Evolutionary conservation across 768 basidiomycete species (phyloP).

Genomic region (Pisolithus orientalis): DNA sequence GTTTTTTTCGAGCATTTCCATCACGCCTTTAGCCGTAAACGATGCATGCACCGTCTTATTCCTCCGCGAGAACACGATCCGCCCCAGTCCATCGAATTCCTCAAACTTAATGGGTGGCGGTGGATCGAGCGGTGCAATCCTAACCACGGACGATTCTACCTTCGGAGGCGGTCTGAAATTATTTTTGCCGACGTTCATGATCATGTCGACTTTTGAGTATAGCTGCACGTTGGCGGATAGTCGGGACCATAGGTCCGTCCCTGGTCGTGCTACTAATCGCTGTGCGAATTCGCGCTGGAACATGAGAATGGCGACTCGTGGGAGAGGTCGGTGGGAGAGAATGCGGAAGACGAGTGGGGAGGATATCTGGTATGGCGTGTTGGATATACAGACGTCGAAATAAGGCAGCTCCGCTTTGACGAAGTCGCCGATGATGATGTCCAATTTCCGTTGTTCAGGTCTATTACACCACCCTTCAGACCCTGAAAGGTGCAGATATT

Average conservation of each 20-base stretch:
- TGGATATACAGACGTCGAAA: slow-evolving; percentile 98
- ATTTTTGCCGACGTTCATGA: slow-evolving; percentile 95
- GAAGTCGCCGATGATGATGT: slow-evolving; percentile 95
- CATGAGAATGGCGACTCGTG: slow-evolving; percentile 95
- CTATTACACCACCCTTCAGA: slow-evolving; percentile 33
- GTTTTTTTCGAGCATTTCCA: slow-evolving; percentile 91
- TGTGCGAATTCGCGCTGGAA: slow-evolving; percentile 98
- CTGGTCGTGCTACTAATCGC: slow-evolving; percentile 81
- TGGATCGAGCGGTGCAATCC: slow-evolving; percentile 87
- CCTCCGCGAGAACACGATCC: slow-evolving; percentile 83
- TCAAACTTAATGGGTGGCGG: slow-evolving; percentile 95
- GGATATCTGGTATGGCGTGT: slow-evolving; percentile 98
- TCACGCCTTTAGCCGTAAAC: slow-evolving; percentile 91
- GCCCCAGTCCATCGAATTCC: slow-evolving; percentile 92
- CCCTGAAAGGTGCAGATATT: neutral
- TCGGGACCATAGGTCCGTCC: slow-evolving; percentile 85
- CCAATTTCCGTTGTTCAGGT: slow-evolving; percentile 91
- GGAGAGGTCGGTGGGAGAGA: slow-evolving; percentile 91
- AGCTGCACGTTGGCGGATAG: slow-evolving; percentile 96
- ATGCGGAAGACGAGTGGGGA: slow-evolving; percentile 96
- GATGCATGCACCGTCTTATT: slow-evolving; percentile 89
- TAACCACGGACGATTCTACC: slow-evolving; percentile 90
- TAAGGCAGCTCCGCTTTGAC: slow-evolving; percentile 97
- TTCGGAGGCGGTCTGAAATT: slow-evolving; percentile 95
- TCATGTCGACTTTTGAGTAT: slow-evolving; percentile 91